A percentile compares a stretch with the other conserved stretches of the same genome.
Conservation (phyloP, 2,329 filamentous ascomycete genomes). For the Cladosporium cucumerinum region DNA sequence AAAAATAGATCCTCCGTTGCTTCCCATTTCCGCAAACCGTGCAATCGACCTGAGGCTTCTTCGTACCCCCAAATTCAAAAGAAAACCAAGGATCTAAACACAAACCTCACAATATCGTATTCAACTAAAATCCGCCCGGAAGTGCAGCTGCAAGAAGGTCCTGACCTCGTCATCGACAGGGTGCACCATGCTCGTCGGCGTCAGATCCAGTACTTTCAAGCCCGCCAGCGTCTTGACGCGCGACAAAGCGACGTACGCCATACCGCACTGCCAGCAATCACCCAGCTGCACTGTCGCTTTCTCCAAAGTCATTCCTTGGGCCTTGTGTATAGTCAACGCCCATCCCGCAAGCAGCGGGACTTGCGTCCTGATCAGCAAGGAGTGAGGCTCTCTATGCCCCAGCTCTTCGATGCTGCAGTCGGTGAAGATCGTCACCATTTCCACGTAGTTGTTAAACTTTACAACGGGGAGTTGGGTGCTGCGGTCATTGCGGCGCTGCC, state of each 20-base stretch:
- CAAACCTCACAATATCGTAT: neutral
- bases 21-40: no score
- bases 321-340: constrained; percentile 63
- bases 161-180: constrained; percentile 35
- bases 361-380: constrained; percentile 55
- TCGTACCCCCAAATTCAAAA: no score
- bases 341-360: constrained; percentile 59
- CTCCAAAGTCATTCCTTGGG: constrained; percentile 61
- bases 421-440: constrained; percentile 46
- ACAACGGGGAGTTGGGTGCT: constrained; percentile 38
- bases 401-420: constrained; percentile 50
- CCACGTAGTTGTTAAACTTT: constrained; percentile 48
- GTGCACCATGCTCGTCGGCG: constrained; percentile 22
- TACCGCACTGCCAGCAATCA: constrained; percentile 54
- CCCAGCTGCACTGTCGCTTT: constrained; percentile 55
- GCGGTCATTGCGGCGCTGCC: neutral
- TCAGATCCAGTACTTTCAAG: constrained; percentile 40
- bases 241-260: constrained; percentile 62
- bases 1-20: no score
- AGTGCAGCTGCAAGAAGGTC: constrained; percentile 29
- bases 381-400: constrained; percentile 47
- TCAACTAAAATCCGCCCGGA: neutral
- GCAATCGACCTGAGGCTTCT: no score
- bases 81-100: neutral
- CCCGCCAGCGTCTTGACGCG: constrained; percentile 53